Base-by-base conservation (phyloP, 495 filamentous ascomycete species). In the Aspergillus baeticus region DNA sequence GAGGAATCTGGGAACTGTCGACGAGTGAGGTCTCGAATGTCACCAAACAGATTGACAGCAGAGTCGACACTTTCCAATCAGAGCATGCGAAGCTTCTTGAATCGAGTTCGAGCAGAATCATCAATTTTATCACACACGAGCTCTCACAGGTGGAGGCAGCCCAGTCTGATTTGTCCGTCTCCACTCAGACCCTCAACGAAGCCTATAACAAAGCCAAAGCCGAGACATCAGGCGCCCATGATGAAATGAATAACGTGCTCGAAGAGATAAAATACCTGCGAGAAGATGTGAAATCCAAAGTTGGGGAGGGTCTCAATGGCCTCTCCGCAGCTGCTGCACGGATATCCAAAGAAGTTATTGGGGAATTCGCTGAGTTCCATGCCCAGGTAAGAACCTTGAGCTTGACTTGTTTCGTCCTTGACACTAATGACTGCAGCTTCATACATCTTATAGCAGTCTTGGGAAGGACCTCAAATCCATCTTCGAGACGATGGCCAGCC, bases 331-430 rank as follows among this genome's bases (percentile, higher is more conserved):
- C 92, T 10, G 93, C 94, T 6, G 89, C 89, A 67, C 83, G 85
- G 15, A 98, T 98, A 53, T 89, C 91, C 0, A 86, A 87, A 20
- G 92, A 94, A 62, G 92, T 98, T n/a, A 86, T 96, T 43, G 86
- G 81, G 48, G 93, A 98, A 68, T 79, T 98, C 34, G 78, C 84
- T 8, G 80, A 80, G 17, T 96, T 97, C 55, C 90, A 96, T 61
- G 82, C 75, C 51, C 86, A 92, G 69, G 81, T 84, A 74, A 52
- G 69, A 3, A 21, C 10, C 2, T 8, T 4, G 7, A 17, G 5
- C n/a, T 55, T 21, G 17, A 15, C 13, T 45, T 41, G n/a, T 41
- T 14, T 21, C 14, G 41, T 18, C 43, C 22, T 37, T 2, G 37
- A 48, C 50, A 23, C 65, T 76, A 55, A 75, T 54, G 7, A 21